Evolutionary conservation across 495 filamentous ascomycete genomes (phyloP).

Genomic region (Elasticomyces elasticus): DNA sequence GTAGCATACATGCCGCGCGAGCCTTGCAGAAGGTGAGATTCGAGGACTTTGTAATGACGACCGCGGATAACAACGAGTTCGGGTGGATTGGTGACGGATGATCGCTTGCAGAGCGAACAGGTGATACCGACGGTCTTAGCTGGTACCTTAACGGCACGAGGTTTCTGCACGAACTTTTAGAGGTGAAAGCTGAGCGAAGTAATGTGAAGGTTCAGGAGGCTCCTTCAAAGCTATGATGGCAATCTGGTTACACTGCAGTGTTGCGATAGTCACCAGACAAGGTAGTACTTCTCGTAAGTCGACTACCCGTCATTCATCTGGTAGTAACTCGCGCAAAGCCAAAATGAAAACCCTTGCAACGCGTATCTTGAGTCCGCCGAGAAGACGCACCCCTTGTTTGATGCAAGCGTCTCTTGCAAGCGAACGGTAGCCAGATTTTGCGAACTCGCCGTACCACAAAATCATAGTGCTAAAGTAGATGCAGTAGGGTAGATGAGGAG

Average conservation of each 20-base stretch:
- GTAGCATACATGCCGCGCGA: not conserved
- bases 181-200: not conserved
- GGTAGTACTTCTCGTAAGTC: not conserved
- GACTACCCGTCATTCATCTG: not conserved
- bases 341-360: not conserved
- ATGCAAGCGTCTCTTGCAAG: not conserved
- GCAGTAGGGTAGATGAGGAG: not conserved
- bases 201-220: not conserved
- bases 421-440: not conserved
- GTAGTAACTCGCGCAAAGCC: not conserved
- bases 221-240: not conserved
- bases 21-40: constrained; percentile 2
- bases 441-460: not conserved
- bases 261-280: not conserved
- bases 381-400: not conserved
- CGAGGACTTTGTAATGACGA: constrained; percentile 12
- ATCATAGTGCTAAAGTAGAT: not conserved
- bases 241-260: not conserved
- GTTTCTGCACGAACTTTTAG: not conserved
- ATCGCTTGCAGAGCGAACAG: not conserved
- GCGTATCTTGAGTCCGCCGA: not conserved
- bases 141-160: constrained; percentile 1
- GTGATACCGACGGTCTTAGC: constrained; percentile 6
- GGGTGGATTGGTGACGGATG: constrained; percentile 13
- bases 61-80: constrained; percentile 5